Percentiles rank a stretch among this genome's conserved stretches.
Evolutionary conservation across 2,329 filamentous ascomycete species (phyloP).

Genomic region (Verticillium zaregamsianum): DNA sequence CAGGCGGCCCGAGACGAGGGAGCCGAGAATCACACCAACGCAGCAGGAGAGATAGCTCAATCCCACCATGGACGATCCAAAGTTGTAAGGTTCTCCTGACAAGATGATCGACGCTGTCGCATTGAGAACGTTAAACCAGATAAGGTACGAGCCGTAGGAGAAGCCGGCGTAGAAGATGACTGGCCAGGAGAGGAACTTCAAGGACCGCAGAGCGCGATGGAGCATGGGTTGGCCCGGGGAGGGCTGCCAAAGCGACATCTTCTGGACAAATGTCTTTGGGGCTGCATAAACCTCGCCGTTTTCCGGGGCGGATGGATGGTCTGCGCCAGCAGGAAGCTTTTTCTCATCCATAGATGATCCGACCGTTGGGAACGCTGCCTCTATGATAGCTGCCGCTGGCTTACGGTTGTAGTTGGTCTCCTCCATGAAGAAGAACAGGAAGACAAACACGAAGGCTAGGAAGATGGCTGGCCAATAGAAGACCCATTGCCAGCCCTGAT

Average conservation of each 20-base stretch:
- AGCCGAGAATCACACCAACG: constrained; percentile 20
- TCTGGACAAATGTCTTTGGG: no score
- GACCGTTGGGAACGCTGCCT: no score
- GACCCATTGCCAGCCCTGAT: constrained; percentile 35
- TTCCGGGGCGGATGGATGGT: background rate
- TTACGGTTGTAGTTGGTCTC: constrained; percentile 50
- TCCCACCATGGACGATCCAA: constrained; percentile 32
- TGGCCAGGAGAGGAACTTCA: constrained; percentile 34
- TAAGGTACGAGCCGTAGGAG: constrained; percentile 35
- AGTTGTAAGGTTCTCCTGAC: constrained; percentile 32
- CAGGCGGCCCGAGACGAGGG: constrained; percentile 25
- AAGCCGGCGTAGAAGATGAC: constrained; percentile 38
- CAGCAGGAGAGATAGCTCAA: constrained; percentile 32
- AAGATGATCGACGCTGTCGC: constrained; percentile 37
- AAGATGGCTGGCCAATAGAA: constrained; percentile 39
- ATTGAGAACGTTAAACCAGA: constrained; percentile 39
- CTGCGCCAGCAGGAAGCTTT: background rate
- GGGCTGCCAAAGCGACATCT: constrained; percentile 35
- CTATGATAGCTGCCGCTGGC: background rate
- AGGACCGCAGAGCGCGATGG: constrained; percentile 28
- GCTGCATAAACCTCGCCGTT: no score
- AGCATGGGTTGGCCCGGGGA: constrained; percentile 26
- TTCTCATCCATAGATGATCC: background rate
- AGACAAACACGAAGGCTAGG: constrained; percentile 26
- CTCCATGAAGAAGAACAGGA: constrained; percentile 54